Evolutionary conservation across 75 land plant species (phyloP), one percentile per base, ranked within the genome.

Genomic region (Gnetum montanum): DNA sequence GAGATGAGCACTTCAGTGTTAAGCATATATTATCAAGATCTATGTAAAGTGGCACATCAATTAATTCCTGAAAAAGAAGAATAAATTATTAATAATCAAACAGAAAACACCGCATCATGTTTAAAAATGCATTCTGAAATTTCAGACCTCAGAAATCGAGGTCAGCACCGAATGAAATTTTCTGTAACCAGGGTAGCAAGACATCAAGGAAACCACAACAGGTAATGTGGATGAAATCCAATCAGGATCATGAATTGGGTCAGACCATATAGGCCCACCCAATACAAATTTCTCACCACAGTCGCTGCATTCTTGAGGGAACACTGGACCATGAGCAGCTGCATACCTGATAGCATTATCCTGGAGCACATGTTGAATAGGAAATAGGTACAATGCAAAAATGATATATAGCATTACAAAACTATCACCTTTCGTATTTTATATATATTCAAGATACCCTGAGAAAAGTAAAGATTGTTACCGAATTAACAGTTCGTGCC

Each of bases 241-340:
- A 34, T 90, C 97, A 36, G 80, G 71, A 48, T 95, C 97, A 65
- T 95, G 99, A 34, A 95, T 95, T 4, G 93, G 99, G 51, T 88
- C 99, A 41, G 97, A 77, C 97, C 99, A 95, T 54, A 95, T 95
- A 10, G 99, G 97, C 19, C 99, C 97, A 48, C 88, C 99, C 99
- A 95, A 86, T 59, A 81, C 81, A 41, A 77, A 92, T 43, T 75
- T 82, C 63, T 90, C 90, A n/a, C 88, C 86, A 66, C 99, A 95
- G 45, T 95, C 83, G 60, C 69, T 73, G 65, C 99, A 95, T 13
- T 83, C 87, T 60, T 84, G 85, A 56, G 76, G 65, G 53, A 86
- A 86, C 26, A 46, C 74, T 40, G 99, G 99, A 19, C 97, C 99
- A 59, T 66, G 71, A 11, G 92, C 99, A 40, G 99, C 92, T 12